Evolutionary conservation across 306 rosid species (phyloP), one percentile per base, ranked within the genome.

Genomic region (Trifolium subterraneum): DNA sequence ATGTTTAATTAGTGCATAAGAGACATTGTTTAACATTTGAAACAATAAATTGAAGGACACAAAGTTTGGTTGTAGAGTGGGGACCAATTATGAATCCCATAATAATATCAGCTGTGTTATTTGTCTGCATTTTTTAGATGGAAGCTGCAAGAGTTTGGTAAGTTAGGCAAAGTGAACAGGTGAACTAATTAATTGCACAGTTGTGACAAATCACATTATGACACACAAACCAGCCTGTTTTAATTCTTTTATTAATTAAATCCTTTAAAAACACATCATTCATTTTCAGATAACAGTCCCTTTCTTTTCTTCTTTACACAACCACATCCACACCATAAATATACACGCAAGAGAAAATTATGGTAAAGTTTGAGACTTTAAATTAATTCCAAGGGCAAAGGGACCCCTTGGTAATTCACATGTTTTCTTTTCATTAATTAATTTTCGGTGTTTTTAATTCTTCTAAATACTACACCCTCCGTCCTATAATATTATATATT

Each of bases 101-200:
- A 70, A 74, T 73, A 70, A 71, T 33, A 64, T 76, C 42, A 68
- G 70, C 61, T 47, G 18, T 2, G 12, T 75, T 22, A 4, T 23
- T 3, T 59, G 83, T 68, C 42, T 75, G 80, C 48, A 22, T 25
- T 11, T 22, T 60, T 16, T 38, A 64, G 15, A 66, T 54, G 85
- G 64, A 45, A 48, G 81, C 45, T 66, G 54, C 44, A 52, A 80
- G 69, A 89, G 90, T 88, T 85, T 82, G 96, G 93, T 88, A 78
- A 72, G 92, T 86, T 85, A 76, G 90, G 88, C 87, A 79, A 54
- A 56, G 56, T 8, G 3, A 71, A 68, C 75, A 27, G 85, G 52
- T 73, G 51, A 63, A 72, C 68, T 67, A 78, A 75, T 80, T 72
- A 76, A 81, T 81, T 79, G 63, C 63, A 55, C 68, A 29, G 33